Conservation (phyloP, 1,284 basidiomycete species). For the Ganoderma meredithae region DNA sequence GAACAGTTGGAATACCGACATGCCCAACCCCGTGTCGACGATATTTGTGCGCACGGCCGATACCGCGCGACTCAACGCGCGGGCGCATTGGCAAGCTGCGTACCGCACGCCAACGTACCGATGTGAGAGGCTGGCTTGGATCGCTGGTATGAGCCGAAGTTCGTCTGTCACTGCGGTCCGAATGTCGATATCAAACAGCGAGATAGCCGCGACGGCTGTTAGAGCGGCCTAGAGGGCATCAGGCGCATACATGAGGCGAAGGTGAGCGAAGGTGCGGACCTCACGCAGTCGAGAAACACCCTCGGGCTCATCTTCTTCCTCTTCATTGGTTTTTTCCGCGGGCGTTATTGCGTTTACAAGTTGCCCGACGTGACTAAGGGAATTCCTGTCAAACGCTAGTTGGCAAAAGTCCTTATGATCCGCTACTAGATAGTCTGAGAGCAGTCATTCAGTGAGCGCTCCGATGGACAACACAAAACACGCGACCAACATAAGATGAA, state of each 20-base stretch:
- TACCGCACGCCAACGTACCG: constrained; percentile 80
- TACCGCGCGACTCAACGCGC: constrained; percentile 82
- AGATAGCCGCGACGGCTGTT: constrained; percentile 72
- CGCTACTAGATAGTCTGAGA: constrained; percentile 70
- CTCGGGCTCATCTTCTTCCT: constrained; percentile 71
- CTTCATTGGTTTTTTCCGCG: constrained; percentile 46
- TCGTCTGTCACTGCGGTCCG: constrained; percentile 71
- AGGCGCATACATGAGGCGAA: neutral
- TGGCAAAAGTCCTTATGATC: constrained; percentile 75
- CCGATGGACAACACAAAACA: neutral
- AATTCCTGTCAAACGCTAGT: constrained; percentile 69
- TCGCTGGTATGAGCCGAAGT: constrained; percentile 56
- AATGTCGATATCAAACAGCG: constrained; percentile 75
- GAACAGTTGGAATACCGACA: constrained; percentile 71
- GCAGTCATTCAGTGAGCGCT: neutral
- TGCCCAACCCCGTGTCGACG: constrained; percentile 81
- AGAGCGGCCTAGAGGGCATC: constrained; percentile 63
- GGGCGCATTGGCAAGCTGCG: constrained; percentile 84
- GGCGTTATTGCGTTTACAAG: constrained; percentile 64
- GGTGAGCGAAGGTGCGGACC: constrained; percentile 46
- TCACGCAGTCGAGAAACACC: constrained; percentile 67
- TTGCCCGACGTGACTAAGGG: constrained; percentile 54
- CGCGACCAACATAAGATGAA: constrained; percentile 61
- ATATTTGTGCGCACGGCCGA: constrained; percentile 83
- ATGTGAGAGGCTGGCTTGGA: constrained; percentile 64